Evolutionary conservation across 1,284 basidiomycete species (phyloP).

Genomic region (Sanghuangporus baumii): DNA sequence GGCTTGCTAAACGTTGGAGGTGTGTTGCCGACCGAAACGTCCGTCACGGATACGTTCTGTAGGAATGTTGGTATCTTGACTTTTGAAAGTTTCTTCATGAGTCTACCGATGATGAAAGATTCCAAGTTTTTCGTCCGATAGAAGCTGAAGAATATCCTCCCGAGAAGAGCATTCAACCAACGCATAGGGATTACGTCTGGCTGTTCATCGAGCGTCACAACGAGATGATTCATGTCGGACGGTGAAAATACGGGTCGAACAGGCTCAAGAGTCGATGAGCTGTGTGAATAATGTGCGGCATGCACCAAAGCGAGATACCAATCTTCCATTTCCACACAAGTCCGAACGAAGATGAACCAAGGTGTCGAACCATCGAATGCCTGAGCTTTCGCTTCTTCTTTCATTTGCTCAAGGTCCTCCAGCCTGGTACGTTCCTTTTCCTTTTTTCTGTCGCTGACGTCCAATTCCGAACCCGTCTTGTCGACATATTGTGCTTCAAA

Average conservation of each 20-base stretch:
- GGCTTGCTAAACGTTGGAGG: constrained; percentile 87
- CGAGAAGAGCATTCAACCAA: constrained; percentile 93
- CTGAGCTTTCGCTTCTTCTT: constrained; percentile 44
- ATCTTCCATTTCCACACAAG: constrained; percentile 87
- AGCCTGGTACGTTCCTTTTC: constrained; percentile 41
- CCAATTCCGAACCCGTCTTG: constrained; percentile 34
- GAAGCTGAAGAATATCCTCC: constrained; percentile 88
- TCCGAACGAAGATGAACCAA: constrained; percentile 88
- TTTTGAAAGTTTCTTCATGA: constrained; percentile 92
- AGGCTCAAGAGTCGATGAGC: constrained; percentile 50
- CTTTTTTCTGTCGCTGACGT: constrained; percentile 31
- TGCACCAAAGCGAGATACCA: constrained; percentile 92
- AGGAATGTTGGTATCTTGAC: constrained; percentile 87
- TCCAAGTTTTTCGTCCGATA: constrained; percentile 83
- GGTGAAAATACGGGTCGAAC: constrained; percentile 64
- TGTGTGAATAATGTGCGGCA: constrained; percentile 55
- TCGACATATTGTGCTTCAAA: constrained; percentile 34
- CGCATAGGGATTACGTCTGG: constrained; percentile 95
- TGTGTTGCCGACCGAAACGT: constrained; percentile 84
- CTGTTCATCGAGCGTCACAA: constrained; percentile 83
- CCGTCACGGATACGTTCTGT: constrained; percentile 79
- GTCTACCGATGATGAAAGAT: constrained; percentile 76
- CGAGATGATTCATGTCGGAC: constrained; percentile 79
- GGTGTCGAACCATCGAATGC: constrained; percentile 50
- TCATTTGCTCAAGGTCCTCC: constrained; percentile 39